These are phyloP conservation scores for Xylariales sp. DNA, from an alignment of 2,329 filamentous ascomycete genomes.

Conservation along the genomic window DNA sequence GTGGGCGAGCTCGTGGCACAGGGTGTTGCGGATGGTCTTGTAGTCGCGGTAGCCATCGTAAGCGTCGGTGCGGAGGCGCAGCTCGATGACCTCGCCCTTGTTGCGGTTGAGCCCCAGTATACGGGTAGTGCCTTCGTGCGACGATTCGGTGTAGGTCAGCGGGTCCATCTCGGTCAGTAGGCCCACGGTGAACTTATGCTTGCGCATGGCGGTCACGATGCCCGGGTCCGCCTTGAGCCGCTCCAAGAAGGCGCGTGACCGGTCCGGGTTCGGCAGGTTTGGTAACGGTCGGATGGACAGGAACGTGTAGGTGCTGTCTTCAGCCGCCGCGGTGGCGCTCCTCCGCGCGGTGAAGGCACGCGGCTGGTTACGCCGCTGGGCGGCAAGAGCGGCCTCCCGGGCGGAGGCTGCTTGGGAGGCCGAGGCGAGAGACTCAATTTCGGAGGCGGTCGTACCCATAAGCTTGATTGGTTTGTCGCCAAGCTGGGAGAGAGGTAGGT, in stretches of 20 bases:
- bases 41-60: conserved; percentile 95
- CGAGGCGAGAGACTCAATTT: conserved; percentile 50
- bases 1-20: conserved; percentile 94
- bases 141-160: conserved; percentile 65
- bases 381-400: conserved; percentile 37
- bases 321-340: conserved; percentile 33
- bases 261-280: conserved; percentile 71
- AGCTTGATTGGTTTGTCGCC: conserved; percentile 54
- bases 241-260: conserved; percentile 67
- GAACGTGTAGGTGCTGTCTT: conserved; percentile 76
- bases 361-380: conserved; percentile 22
- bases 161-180: conserved; percentile 96
- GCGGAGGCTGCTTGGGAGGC: conserved; percentile 45
- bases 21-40: conserved; percentile 80
- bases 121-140: conserved; percentile 67
- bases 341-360: conserved; percentile 20
- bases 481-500: conserved; percentile 43
- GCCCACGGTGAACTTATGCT: conserved; percentile 79
- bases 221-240: conserved; percentile 78
- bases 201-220: conserved; percentile 77
- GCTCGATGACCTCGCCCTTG: conserved; percentile 81
- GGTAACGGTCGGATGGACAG: conserved; percentile 68
- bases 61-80: conserved; percentile 86
- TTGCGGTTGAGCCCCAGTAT: conserved; percentile 88
- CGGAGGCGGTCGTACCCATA: conserved; percentile 58